Evolutionary conservation across 2,329 filamentous ascomycete species (phyloP), one percentile per base, ranked within the genome.

Genomic region (Daldinia eschscholtzii): DNA sequence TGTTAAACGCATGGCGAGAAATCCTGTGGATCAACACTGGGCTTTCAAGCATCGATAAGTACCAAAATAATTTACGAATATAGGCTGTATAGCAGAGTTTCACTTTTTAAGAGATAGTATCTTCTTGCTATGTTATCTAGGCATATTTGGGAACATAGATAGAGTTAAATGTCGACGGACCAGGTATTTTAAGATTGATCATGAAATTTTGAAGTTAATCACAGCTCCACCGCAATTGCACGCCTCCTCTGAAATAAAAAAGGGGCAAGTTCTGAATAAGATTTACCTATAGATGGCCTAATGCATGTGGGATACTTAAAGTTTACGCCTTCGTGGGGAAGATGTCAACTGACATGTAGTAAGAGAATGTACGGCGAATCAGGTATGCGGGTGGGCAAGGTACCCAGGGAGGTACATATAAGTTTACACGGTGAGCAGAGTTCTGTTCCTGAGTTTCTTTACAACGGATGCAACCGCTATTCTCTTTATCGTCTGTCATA

Each of bases 271-370:
- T 26, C 30, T 50, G 26, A 28, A 15, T 26, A 48, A 33, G 6
- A 33, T 50, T 50, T n/a, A 30, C 13, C 41, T 13, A 23, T 57
- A 42, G 26, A 55, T 57, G 57, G 23, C 33, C 52, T 37, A 55
- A 55, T 23, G 10, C 18, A 55, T 3, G 33, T 10, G 30, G 52
- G 9, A 39, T 9, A 39, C 62, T 41, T 68, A 68, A 59, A 44
- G 53, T 59, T 68, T 65, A 65, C 48, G 28, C 35, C 35, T 57
- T 15, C 52, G 37, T 41, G 53, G 57, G 44, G 53, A 35, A n/a
- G 10, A 37, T 18, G 52, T 28, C 28, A 6, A 37, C 42, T 39
- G 18, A 18, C 18, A 18, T 13, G 12, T 18, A 23, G 42, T 46
- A 18, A 23, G 42, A 44, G 35, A 39, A 35, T 9, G 33, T 23